Evolutionary conservation across 2,329 filamentous ascomycete genomes (phyloP).

Genomic region (Phialophora chinensis): DNA sequence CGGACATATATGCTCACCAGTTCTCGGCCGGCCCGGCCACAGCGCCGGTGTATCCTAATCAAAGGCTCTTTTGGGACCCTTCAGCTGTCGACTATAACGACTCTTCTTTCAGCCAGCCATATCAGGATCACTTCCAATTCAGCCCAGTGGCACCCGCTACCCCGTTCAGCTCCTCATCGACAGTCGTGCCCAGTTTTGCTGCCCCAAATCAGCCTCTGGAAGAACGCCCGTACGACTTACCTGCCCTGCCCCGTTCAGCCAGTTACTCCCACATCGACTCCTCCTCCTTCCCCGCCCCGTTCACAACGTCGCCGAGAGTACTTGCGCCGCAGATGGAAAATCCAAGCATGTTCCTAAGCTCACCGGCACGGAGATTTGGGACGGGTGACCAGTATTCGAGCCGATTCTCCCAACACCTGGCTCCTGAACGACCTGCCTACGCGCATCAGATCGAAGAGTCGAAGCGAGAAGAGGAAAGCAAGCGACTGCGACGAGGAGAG

Average conservation of each 20-base stretch:
- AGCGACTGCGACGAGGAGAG: slow-evolving; percentile 43
- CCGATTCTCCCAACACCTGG: slow-evolving; percentile 41
- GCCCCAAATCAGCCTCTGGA: slow-evolving; percentile 25
- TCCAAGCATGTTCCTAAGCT: slow-evolving; percentile 55
- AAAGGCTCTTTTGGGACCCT: slow-evolving; percentile 58
- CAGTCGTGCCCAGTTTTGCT: slow-evolving; percentile 35
- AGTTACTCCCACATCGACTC: slow-evolving; percentile 40
- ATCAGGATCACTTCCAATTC: slow-evolving; percentile 35
- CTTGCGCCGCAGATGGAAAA: slow-evolving; percentile 48
- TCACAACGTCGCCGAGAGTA: slow-evolving; percentile 53
- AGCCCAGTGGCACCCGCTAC: slow-evolving; percentile 30
- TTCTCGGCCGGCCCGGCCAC: slow-evolving; percentile 57
- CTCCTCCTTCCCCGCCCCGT: slow-evolving; percentile 51
- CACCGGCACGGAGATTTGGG: slow-evolving; percentile 56
- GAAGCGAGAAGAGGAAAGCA: slow-evolving; percentile 46
- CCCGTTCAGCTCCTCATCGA: slow-evolving; percentile 38
- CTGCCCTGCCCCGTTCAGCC: slow-evolving; percentile 29
- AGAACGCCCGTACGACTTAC: slow-evolving; percentile 36
- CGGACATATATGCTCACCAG: slow-evolving; percentile 60
- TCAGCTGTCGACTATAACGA: slow-evolving; percentile 31
- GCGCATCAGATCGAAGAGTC: slow-evolving; percentile 57
- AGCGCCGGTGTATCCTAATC: slow-evolving; percentile 63
- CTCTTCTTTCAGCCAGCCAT: slow-evolving; percentile 31
- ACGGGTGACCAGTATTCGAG: slow-evolving; percentile 32
- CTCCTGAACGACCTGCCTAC: slow-evolving; percentile 50